phyloP scores from a whole-genome alignment of 495 filamentous ascomycete species.

The Hypoxylon lenormandii region DNA sequence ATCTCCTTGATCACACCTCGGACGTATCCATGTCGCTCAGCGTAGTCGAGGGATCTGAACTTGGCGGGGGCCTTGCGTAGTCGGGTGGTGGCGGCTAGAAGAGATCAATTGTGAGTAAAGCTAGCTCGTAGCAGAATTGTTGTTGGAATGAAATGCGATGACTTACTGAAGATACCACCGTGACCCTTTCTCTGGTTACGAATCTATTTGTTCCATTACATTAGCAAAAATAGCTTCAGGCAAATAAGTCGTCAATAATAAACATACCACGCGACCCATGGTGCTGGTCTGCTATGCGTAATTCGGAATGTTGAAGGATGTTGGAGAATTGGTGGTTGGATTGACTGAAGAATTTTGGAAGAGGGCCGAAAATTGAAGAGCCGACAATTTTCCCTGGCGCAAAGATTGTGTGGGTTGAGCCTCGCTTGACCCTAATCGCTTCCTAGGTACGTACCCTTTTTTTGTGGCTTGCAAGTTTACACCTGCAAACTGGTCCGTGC shows the following conservation, averaged over 20 bases:
- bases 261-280: slow-evolving; percentile 68
- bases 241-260: neutral
- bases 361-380: slow-evolving; percentile 46
- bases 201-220: slow-evolving; percentile 65
- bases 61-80: slow-evolving; percentile 88
- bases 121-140: neutral
- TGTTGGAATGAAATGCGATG: slow-evolving; percentile 30
- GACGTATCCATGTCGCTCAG: slow-evolving; percentile 95
- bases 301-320: slow-evolving; percentile 48
- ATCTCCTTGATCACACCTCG: slow-evolving; percentile 98
- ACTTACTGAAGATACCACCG: slow-evolving; percentile 97
- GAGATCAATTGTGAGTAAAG: slow-evolving; percentile 43
- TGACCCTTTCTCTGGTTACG: slow-evolving; percentile 98
- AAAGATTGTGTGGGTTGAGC: slow-evolving; percentile 51
- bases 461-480: neutral
- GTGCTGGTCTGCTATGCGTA: slow-evolving; percentile 51
- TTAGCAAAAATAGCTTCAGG: slow-evolving; percentile 34
- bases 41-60: slow-evolving; percentile 94
- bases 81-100: slow-evolving; percentile 73
- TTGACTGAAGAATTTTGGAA: slow-evolving; percentile 48
- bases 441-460: slow-evolving; percentile 37
- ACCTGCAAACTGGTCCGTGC: neutral
- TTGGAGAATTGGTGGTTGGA: slow-evolving; percentile 16
- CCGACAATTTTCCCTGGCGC: slow-evolving; percentile 51
- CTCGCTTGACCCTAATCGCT: slow-evolving; percentile 52